Evolutionary conservation across 2,329 filamentous ascomycete species (phyloP), one percentile per base, ranked within the genome.

Genomic region (Curvularia verruculosa): DNA sequence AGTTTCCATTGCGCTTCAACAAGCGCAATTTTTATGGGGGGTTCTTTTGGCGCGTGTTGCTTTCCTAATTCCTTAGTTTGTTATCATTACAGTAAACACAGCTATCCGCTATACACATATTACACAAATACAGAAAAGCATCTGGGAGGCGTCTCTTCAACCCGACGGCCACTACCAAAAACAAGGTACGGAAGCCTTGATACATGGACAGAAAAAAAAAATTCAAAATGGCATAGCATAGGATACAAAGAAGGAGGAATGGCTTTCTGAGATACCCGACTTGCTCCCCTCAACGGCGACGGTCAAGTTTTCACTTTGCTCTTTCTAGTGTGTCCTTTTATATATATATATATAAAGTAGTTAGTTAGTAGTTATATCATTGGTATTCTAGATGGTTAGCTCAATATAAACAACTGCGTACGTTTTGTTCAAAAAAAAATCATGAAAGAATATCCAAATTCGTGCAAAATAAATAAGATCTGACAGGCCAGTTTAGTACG

Each of bases 71-170:
- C 29, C n/a, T 6, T 36, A n/a, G 21, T 44, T 43, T 44, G 15
- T 51, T n/a, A 29, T 29, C 8, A 29, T 29, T 29, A 29, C 8
- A 1, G 15, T 41, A 4, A 18, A 51, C 37, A 44, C 13, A 23
- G 12, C 29, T 52, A n/a, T 48, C 21, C 28, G 18, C 18, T 26
- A 39, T 40, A 49, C 19, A 48, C 19, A n/a, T 49, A 54, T 37
- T n/a, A 52, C 50, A 39, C n/a, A n/a, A n/a, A n/a, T n/a, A n/a
- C n/a, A n/a, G n/a, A 60, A 50, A 47, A 65, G 71, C 70, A 70
- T 72, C 52, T 64, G 63, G 65, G 66, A 71, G 72, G 73, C 71
- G 73, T 76, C 74, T 61, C 67, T 76, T 76, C 74, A 76, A 75
- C 74, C 72, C 69, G 71, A 76, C 74, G 73, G 69, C 73, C 68